Evolutionary conservation across 129 eudicot species (phyloP), one percentile per base, ranked within the genome.

Genomic region (Flaveria brownii): DNA sequence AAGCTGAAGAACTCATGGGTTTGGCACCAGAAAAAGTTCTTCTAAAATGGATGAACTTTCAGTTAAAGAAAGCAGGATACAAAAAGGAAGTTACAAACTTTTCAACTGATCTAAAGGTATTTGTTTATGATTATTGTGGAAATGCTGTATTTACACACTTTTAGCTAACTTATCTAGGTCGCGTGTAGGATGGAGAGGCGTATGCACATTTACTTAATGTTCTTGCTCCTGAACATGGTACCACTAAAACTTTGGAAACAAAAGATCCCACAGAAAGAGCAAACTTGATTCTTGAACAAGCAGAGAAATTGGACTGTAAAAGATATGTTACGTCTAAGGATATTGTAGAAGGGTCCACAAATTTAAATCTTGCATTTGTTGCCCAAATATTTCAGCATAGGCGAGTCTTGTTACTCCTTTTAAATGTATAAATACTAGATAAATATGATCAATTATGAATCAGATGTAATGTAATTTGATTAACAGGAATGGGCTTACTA

Each of bases 1-100:
- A 88, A 70, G 82, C 87, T 8, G 89, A 88, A 83, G 92, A 88
- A 74, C 92, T 88, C 78, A 79, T 85, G 84, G 80, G 82, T 72
- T 80, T 88, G 83, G 75, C 92, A 10, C 92, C 92, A 5, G 92
- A 88, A 75, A 88, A 88, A 78, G 89, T 88, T 75, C 85, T 88
- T 52, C 69, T 88, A 73, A 88, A 85, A 81, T 88, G 92, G 89
- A 88, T 85, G 92, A 85, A 88, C 46, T 88, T 74, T 78, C 92
- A 85, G 33, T 61, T 88, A 63, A 88, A 88, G 78, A 85, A 85
- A 83, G 26, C 91, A 26, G 91, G 91, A 2, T 87, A 87, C 81
- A 70, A 82, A 42, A 87, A 84, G 56, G 83, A 87, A 78, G 86
- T 87, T 73, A 84, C 91, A 56, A 87, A 87, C 75, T 87, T 87